Percentiles rank a stretch among this genome's conserved stretches.
Conservation (phyloP, 345 rosid genomes). For the Atalantia buxifolia region DNA sequence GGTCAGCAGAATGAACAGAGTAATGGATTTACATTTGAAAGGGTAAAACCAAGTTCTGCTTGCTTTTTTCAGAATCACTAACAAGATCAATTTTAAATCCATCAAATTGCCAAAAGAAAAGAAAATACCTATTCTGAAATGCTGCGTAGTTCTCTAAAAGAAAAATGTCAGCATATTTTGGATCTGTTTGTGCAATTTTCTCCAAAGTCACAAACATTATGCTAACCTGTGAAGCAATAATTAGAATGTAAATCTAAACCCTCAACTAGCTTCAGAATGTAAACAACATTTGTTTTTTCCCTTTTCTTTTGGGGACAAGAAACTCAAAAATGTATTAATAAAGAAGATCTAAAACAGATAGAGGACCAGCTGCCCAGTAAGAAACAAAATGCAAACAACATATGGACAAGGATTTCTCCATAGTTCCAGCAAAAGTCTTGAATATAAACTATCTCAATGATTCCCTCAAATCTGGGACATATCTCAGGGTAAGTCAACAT, state of each 20-base stretch:
- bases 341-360: too few relatives aligned
- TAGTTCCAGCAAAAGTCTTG: background rate
- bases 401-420: background rate
- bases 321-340: too few relatives aligned
- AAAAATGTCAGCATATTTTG: slow-evolving; percentile 84
- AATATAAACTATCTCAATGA: background rate
- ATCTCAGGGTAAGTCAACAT: background rate
- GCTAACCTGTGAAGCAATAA: slow-evolving; percentile 66
- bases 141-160: slow-evolving; percentile 98
- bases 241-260: slow-evolving; percentile 2
- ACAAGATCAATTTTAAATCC: slow-evolving; percentile 1
- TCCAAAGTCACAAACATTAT: slow-evolving; percentile 93
- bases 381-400: too few relatives aligned
- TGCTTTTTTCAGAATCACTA: background rate
- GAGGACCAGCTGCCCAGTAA: too few relatives aligned
- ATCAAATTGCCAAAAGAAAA: background rate
- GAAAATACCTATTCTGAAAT: slow-evolving; percentile 80
- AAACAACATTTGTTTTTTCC: background rate
- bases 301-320: too few relatives aligned
- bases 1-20: slow-evolving; percentile 21
- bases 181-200: slow-evolving; percentile 92
- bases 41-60: background rate
- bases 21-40: background rate
- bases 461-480: background rate
- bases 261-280: background rate